phyloP scores from a whole-genome alignment of 2,329 filamentous ascomycete genomes.

The Diplodia sapinea region DNA sequence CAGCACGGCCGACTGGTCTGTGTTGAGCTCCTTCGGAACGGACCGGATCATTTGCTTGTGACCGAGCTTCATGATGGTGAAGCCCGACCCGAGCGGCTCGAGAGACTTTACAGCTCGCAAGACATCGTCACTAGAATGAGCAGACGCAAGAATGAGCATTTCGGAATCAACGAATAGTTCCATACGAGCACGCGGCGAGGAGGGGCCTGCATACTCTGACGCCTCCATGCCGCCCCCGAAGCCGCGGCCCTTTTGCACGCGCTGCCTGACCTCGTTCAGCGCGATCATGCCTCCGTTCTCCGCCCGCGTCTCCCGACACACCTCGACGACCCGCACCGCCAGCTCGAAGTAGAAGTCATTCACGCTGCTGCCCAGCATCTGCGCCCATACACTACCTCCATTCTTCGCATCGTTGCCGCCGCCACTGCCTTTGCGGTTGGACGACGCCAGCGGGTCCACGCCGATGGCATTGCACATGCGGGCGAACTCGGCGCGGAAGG shows the following conservation, averaged over 20 bases:
- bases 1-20: slow-evolving; percentile 88
- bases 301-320: slow-evolving; percentile 81
- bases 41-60: slow-evolving; percentile 86
- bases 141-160: slow-evolving; percentile 7
- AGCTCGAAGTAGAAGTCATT: slow-evolving; percentile 99
- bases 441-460: slow-evolving; percentile 82
- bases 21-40: slow-evolving; percentile 93
- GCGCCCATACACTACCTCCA: slow-evolving; percentile 77
- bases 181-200: slow-evolving; percentile 10
- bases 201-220: slow-evolving; percentile 65
- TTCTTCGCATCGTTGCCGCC: slow-evolving; percentile 61
- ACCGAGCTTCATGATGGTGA: slow-evolving; percentile 83
- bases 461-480: slow-evolving; percentile 98
- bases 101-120: slow-evolving; percentile 86
- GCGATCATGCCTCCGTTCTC: slow-evolving; percentile 95
- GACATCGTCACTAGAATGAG: slow-evolving; percentile 73
- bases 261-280: slow-evolving; percentile 77
- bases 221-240: slow-evolving; percentile 79
- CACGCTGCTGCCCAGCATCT: slow-evolving; percentile 86
- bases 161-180: background rate
- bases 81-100: slow-evolving; percentile 84
- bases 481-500: slow-evolving; percentile 94
- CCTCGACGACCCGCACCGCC: slow-evolving; percentile 91
- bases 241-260: slow-evolving; percentile 73
- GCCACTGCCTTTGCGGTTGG: slow-evolving; percentile 52